Evolutionary conservation across 2,329 filamentous ascomycete genomes (phyloP).

Genomic region (Pseudocercospora macadamiae): DNA sequence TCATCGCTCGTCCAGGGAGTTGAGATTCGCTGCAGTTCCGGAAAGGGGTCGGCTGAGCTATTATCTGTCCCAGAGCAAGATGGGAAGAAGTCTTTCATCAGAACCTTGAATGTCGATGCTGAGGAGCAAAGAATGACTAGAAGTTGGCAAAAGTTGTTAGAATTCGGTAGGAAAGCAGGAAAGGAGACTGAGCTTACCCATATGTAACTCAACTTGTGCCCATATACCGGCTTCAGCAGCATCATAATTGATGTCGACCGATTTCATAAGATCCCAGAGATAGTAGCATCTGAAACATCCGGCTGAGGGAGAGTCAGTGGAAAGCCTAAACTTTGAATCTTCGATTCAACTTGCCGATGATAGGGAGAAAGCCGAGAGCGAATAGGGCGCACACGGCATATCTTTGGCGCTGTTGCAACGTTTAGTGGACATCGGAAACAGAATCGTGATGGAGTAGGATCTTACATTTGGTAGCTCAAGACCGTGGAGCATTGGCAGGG

Average conservation of each 20-base stretch:
- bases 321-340: too few species aligned
- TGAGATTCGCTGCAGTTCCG: not conserved
- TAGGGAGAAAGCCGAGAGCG: slow-evolving; percentile 18
- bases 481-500: slow-evolving; percentile 19
- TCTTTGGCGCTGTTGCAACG: slow-evolving; percentile 10
- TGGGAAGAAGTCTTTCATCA: slow-evolving; percentile 17
- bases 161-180: not conserved
- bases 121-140: slow-evolving; percentile 23
- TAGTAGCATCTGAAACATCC: slow-evolving; percentile 22
- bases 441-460: not conserved
- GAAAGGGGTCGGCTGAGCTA: not conserved
- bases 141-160: not conserved
- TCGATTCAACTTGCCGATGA: slow-evolving; percentile 18
- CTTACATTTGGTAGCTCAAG: slow-evolving; percentile 14
- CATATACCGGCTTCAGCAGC: slow-evolving; percentile 14
- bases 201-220: slow-evolving; percentile 21
- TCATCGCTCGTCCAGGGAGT: slow-evolving; percentile 6
- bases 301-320: slow-evolving; percentile 11
- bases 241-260: slow-evolving; percentile 15
- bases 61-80: slow-evolving; percentile 10
- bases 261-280: slow-evolving; percentile 17
- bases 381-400: slow-evolving; percentile 17
- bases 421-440: not conserved
- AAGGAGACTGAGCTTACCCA: not conserved
- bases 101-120: slow-evolving; percentile 21